Percentiles rank a stretch among this genome's conserved stretches.
phyloP scores from a whole-genome alignment of 2,329 filamentous ascomycete species.

The Colletotrichum theobromicola region DNA sequence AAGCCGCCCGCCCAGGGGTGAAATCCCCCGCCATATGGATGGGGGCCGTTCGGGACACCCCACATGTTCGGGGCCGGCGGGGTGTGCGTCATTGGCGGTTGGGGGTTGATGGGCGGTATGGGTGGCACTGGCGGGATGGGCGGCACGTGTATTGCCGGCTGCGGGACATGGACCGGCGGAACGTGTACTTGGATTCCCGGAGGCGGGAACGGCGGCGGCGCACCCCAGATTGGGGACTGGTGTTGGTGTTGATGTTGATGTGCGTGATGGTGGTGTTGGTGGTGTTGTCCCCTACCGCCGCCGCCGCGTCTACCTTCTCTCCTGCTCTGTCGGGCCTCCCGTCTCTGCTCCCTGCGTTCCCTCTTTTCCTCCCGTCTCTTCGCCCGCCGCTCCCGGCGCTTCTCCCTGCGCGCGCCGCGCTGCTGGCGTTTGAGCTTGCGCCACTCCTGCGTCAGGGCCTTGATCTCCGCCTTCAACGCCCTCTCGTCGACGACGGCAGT shows the following conservation, averaged over 20 bases:
- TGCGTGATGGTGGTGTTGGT: not conserved
- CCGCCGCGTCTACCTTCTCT: conserved; percentile 29
- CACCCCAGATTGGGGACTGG: not conserved
- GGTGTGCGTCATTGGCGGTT: not conserved
- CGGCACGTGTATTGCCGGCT: not conserved
- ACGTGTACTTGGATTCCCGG: not conserved
- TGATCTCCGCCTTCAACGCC: conserved; percentile 48
- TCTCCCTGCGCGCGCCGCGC: conserved; percentile 33
- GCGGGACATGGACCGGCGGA: not conserved
- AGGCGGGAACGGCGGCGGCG: not conserved
- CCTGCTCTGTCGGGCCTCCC: conserved; percentile 32
- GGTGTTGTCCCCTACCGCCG: not conserved
- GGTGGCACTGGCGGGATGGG: not conserved
- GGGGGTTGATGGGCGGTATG: not conserved
- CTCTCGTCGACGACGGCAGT: conserved; percentile 31
- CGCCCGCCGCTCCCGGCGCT: conserved; percentile 33
- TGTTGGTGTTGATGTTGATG: not conserved
- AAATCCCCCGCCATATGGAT: not conserved
- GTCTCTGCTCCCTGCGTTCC: conserved; percentile 33
- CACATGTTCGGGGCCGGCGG: not conserved
- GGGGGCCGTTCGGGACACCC: not conserved
- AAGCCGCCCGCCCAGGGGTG: not conserved
- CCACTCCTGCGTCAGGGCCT: conserved; percentile 48
- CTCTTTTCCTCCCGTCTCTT: conserved; percentile 35
- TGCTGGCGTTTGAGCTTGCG: conserved; percentile 37